Base-by-base conservation (phyloP, 2,329 filamentous ascomycete genomes). In the Chaetomiaceae sp. region DNA sequence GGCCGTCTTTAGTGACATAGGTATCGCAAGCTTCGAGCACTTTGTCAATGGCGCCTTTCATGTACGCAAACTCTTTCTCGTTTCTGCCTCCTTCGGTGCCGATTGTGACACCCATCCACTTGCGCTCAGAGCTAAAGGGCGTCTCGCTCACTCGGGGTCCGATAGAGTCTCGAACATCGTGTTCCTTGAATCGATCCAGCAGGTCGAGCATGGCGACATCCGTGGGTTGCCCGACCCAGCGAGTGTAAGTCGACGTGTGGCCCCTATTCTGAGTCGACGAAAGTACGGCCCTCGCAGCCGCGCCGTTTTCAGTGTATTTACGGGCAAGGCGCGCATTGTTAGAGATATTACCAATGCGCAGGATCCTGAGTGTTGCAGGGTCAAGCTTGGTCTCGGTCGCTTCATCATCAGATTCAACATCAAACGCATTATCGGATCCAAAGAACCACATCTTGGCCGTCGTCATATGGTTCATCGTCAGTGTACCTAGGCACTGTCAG, bases 401-500 rank as follows among this genome's bases (percentile, higher is more conserved):
- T 54, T 83, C 77, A 21, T 80, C 75, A 50, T 82, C 78, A 1
- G 75, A 75, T 40, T 79, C 75, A 10, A 83, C 71, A 55, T 81
- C 73, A 18, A 82, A 64, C 8, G 77, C 71, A 2, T 71, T 70
- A 16, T 74, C 69, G 16, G 81, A 79, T 59, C 90, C 89, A 68
- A 95, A 95, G 67, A 92, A 89, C 94, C 94, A 99, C 76, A 99
- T 85, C 66, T 94, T 95, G 14, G 90, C 91, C 0, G 90, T 90
- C 1, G 94, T 95, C 94, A 99, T 97, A 67, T 99, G 94, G 67
- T 97, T 99, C 67, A 91, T 90, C 0, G 94, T 99, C 56, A 99
- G 74, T 1, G 94, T 99, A 29, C 92, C 85, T 85, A 43, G 11
- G 37, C 2, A 40, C 8, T 1, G 45, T 60, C 18, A 60, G 50